These are phyloP conservation scores for Primulina huaijiensis DNA, from an alignment of 257 asterid species.

Conservation along the genomic window DNA sequence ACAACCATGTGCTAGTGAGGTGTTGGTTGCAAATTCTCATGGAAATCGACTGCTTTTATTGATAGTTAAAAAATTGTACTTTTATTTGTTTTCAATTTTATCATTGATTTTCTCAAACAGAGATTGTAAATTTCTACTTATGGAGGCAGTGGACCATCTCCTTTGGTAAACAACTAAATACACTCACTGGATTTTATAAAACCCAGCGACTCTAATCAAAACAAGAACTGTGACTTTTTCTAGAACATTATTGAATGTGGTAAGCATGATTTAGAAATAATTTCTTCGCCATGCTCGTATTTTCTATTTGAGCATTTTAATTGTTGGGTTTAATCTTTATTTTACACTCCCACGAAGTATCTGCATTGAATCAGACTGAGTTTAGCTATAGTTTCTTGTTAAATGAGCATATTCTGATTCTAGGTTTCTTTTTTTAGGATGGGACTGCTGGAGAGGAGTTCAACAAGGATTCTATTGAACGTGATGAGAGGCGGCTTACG, in stretches of 20 bases:
- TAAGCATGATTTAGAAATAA: background rate
- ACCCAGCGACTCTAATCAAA: background rate
- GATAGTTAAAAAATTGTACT: background rate
- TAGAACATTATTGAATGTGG: conserved; percentile 13
- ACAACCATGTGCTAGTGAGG: no score
- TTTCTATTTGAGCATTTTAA: background rate
- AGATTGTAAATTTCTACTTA: conserved; percentile 1
- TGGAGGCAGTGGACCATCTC: background rate
- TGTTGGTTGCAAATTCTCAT: background rate
- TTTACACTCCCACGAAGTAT: background rate
- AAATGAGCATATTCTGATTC: conserved; percentile 21
- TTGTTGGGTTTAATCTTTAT: background rate
- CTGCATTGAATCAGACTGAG: background rate
- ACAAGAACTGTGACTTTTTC: background rate
- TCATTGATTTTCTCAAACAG: background rate
- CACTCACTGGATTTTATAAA: background rate
- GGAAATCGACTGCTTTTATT: background rate
- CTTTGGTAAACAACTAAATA: background rate
- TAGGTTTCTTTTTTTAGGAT: conserved; percentile 29
- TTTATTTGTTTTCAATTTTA: background rate
- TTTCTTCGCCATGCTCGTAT: background rate
- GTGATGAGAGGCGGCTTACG: conserved; percentile 90
- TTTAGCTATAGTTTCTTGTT: background rate
- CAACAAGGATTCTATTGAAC: conserved; percentile 70
- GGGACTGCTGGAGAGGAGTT: conserved; percentile 75